Conservation (phyloP, 805 yeast species). For the Monosporozyma solicola region DNA sequence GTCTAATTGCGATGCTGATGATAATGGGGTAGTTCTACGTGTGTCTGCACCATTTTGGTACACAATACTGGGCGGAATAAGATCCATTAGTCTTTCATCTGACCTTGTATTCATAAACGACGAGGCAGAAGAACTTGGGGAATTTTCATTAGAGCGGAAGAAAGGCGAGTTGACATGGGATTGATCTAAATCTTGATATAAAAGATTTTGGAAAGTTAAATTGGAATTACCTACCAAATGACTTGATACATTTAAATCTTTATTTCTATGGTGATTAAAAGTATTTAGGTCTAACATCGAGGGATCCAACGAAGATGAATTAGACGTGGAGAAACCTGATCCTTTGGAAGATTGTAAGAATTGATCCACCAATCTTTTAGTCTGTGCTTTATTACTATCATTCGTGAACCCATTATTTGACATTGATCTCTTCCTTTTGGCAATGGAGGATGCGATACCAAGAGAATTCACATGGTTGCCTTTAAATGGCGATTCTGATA, state of each 20-base stretch:
- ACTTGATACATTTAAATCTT: background rate
- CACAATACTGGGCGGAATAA: background rate
- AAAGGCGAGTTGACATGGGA: background rate
- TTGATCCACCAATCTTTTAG: slow-evolving; percentile 5
- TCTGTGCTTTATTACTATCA: slow-evolving; percentile 3
- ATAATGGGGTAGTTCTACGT: background rate
- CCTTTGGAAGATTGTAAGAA: slow-evolving; percentile 3
- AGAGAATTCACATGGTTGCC: background rate
- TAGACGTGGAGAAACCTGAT: background rate
- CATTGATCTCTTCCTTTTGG: background rate
- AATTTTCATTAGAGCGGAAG: background rate
- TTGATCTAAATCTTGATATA: slow-evolving; percentile 4
- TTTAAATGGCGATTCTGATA: background rate
- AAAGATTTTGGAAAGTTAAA: slow-evolving; percentile 1
- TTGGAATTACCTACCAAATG: background rate
- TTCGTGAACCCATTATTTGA: background rate
- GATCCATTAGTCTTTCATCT: background rate
- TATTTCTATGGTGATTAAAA: background rate
- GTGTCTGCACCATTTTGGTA: background rate
- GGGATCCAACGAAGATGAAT: background rate
- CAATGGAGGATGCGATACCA: background rate
- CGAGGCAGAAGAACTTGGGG: background rate
- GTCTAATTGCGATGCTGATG: background rate
- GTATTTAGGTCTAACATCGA: background rate
- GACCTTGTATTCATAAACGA: background rate